Evolutionary conservation across 2,329 filamentous ascomycete species (phyloP).

Genomic region (Aspergillus quadricinctus): DNA sequence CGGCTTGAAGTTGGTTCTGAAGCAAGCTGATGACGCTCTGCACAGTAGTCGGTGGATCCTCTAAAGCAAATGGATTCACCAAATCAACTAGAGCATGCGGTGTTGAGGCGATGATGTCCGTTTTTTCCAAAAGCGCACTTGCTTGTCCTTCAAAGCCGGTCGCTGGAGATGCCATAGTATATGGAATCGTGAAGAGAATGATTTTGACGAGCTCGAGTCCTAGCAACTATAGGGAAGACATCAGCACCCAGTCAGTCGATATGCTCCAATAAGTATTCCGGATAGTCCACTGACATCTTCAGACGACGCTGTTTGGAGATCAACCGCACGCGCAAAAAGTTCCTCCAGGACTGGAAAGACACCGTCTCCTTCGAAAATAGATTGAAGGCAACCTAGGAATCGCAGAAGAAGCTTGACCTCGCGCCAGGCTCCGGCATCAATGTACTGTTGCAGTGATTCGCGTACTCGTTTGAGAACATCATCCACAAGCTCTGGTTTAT

Average conservation of each 20-base stretch:
- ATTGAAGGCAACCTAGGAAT: slow-evolving; percentile 81
- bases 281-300: slow-evolving; percentile 69
- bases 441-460: slow-evolving; percentile 59
- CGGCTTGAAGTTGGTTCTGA: slow-evolving; percentile 77
- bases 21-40: slow-evolving; percentile 75
- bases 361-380: slow-evolving; percentile 75
- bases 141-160: slow-evolving; percentile 69
- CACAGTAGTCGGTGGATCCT: slow-evolving; percentile 57
- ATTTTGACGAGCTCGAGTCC: slow-evolving; percentile 90
- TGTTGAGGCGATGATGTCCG: slow-evolving; percentile 87
- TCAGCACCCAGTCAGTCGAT: slow-evolving; percentile 10
- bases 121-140: slow-evolving; percentile 79
- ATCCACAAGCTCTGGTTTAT: slow-evolving; percentile 69
- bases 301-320: slow-evolving; percentile 85
- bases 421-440: slow-evolving; percentile 76
- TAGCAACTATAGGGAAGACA: slow-evolving; percentile 44
- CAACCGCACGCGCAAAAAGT: slow-evolving; percentile 85
- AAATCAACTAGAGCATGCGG: slow-evolving; percentile 78
- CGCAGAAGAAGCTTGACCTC: slow-evolving; percentile 87
- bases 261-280: not conserved
- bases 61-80: slow-evolving; percentile 73
- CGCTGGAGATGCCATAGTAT: slow-evolving; percentile 72
- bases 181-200: slow-evolving; percentile 90
- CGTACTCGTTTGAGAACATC: slow-evolving; percentile 64
- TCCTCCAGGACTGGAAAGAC: slow-evolving; percentile 81